Evolutionary conservation across 257 asterid species (phyloP).

Genomic region (Fraxinus cuspidata): DNA sequence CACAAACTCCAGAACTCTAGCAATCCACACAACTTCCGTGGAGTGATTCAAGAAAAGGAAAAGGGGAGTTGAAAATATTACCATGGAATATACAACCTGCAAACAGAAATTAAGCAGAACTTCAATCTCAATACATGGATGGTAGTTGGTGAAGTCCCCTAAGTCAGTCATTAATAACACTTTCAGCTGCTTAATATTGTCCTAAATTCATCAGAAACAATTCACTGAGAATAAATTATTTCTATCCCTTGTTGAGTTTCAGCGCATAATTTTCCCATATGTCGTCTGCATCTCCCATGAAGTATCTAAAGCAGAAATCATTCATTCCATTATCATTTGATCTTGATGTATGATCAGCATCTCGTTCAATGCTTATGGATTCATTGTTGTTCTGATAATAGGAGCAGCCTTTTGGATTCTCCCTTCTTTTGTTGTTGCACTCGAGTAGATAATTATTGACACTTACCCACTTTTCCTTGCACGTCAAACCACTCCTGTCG

Average conservation of each 20-base stretch:
- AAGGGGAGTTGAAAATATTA: neutral
- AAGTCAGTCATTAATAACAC: conserved; percentile 1
- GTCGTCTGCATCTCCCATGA: conserved; percentile 60
- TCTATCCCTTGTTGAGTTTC: conserved; percentile 34
- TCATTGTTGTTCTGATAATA: conserved; percentile 31
- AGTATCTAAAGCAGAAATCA: conserved; percentile 68
- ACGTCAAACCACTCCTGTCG: conserved; percentile 54
- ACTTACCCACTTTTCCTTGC: conserved; percentile 73
- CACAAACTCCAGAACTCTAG: neutral
- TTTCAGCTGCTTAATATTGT: neutral
- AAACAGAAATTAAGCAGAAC: neutral
- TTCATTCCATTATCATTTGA: conserved; percentile 36
- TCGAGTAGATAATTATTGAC: conserved; percentile 52
- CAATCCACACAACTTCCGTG: neutral
- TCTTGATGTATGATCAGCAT: conserved; percentile 30
- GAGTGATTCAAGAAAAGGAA: neutral
- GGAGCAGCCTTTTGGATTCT: conserved; percentile 42
- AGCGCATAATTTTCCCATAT: conserved; percentile 62
- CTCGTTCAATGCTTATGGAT: conserved; percentile 35
- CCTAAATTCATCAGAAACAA: neutral
- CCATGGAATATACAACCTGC: neutral
- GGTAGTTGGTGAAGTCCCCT: neutral
- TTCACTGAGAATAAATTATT: neutral
- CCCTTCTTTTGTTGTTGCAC: conserved; percentile 64
- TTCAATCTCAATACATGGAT: neutral